Conservation (phyloP, 2,329 filamentous ascomycete species). For the Aspergillus versicolor region DNA sequence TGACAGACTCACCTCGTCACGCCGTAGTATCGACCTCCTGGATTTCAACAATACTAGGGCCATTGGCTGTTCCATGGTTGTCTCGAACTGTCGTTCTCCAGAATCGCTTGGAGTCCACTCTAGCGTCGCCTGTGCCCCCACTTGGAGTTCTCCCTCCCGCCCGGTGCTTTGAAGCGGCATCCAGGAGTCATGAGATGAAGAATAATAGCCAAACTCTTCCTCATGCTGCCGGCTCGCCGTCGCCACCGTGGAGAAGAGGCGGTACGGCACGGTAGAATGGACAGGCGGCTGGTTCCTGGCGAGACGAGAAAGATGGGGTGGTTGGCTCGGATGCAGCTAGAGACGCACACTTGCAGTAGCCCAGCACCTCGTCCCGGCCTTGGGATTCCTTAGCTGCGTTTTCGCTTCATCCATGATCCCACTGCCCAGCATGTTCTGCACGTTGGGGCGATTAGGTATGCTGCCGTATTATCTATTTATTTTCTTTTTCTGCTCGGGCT, state of each 20-base stretch:
- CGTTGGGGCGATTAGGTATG: background rate
- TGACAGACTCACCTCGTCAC: background rate
- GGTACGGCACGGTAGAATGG: background rate
- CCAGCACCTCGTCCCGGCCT: conserved; percentile 12
- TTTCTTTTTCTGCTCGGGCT: background rate
- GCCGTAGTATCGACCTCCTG: too few relatives aligned
- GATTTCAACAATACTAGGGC: background rate
- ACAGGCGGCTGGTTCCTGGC: conserved; percentile 7
- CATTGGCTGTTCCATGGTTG: conserved; percentile 13
- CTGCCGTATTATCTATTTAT: too few relatives aligned
- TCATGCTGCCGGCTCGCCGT: too few relatives aligned
- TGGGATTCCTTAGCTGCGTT: background rate
- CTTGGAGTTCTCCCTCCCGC: background rate
- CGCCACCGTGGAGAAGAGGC: background rate
- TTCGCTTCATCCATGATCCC: background rate
- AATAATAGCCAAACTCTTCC: background rate
- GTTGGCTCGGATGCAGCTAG: conserved; percentile 17
- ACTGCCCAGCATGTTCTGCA: background rate
- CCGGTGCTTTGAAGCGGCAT: background rate
- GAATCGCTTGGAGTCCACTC: conserved; percentile 2
- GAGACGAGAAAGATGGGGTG: background rate
- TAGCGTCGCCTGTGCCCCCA: background rate
- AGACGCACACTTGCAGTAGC: conserved; percentile 23
- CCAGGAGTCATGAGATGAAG: too few relatives aligned
- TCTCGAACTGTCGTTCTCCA: conserved; percentile 18